Conservation (phyloP, 192 early-diverging fungal genomes). For the Paraglomus brasilianum region DNA sequence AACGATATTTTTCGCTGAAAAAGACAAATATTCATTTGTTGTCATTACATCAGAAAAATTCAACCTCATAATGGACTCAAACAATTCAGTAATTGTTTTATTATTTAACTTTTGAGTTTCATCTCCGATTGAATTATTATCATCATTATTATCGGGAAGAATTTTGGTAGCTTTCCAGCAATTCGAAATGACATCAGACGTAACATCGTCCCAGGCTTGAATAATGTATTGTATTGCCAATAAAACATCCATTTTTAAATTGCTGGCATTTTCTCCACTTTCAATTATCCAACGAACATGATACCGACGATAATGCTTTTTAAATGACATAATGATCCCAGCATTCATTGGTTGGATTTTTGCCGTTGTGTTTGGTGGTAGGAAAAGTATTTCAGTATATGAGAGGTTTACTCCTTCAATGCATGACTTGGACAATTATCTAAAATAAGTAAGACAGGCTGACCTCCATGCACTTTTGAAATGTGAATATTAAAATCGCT, state of each 20-base stretch:
- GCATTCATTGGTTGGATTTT: constrained; percentile 32
- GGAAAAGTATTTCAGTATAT: constrained; percentile 15
- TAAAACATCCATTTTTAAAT: constrained; percentile 27
- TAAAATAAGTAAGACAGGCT: constrained; percentile 10
- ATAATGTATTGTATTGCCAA: constrained; percentile 19
- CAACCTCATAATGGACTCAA: neutral
- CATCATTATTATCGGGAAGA: neutral
- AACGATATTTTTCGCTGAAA: constrained; percentile 25
- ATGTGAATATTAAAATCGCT: constrained; percentile 10
- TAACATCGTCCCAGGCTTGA: constrained; percentile 3
- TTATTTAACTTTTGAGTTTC: neutral
- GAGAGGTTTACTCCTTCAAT: neutral
- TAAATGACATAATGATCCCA: constrained; percentile 29
- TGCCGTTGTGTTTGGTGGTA: constrained; percentile 23
- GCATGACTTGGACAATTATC: constrained; percentile 23
- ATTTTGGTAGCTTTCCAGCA: constrained; percentile 4
- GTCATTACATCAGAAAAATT: constrained; percentile 9
- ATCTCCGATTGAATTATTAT: neutral
- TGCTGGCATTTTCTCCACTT: neutral
- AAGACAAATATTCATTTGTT: neutral
- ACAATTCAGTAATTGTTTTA: neutral
- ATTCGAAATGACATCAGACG: constrained; percentile 6
- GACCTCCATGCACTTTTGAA: constrained; percentile 1
- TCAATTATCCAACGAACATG: constrained; percentile 14
- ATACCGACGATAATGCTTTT: constrained; percentile 14